A percentile compares a stretch with the other conserved stretches of the same genome.
Conservation (phyloP, 1,284 basidiomycete genomes). For the Heliocybe sulcata region DNA sequence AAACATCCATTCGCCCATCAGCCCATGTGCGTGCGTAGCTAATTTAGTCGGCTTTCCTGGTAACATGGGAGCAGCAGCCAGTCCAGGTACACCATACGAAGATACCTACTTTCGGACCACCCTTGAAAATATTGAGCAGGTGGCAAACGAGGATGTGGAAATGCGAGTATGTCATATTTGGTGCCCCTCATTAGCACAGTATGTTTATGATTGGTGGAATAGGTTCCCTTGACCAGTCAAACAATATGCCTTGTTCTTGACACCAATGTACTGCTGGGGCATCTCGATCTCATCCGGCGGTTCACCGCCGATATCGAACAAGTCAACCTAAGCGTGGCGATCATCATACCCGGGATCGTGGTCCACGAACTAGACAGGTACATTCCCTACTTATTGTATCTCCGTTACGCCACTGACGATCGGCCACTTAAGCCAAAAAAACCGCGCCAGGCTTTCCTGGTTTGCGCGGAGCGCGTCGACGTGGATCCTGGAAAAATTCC, state of each 20-base stretch:
- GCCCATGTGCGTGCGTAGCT: background rate
- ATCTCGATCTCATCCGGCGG: slow-evolving; percentile 51
- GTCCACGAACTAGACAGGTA: slow-evolving; percentile 69
- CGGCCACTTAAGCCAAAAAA: slow-evolving; percentile 51
- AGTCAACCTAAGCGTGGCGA: slow-evolving; percentile 36
- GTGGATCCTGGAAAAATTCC: slow-evolving; percentile 62
- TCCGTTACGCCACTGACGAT: slow-evolving; percentile 2
- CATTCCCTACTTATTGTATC: slow-evolving; percentile 1
- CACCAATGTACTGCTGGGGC: slow-evolving; percentile 65
- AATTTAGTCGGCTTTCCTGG: background rate
- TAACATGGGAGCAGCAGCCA: background rate
- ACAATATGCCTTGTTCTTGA: slow-evolving; percentile 52
- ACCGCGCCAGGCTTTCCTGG: slow-evolving; percentile 50
- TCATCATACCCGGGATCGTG: slow-evolving; percentile 66
- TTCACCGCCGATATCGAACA: slow-evolving; percentile 57
- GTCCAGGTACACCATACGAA: background rate
- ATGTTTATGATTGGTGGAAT: background rate
- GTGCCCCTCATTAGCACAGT: too few species aligned
- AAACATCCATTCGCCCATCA: background rate
- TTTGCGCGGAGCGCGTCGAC: slow-evolving; percentile 63
- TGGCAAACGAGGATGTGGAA: slow-evolving; percentile 59
- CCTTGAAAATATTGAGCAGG: slow-evolving; percentile 40
- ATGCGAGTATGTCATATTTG: slow-evolving; percentile 42
- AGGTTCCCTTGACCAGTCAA: slow-evolving; percentile 7
- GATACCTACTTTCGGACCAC: slow-evolving; percentile 19